Evolutionary conservation across 192 early-diverging fungal genomes (phyloP).

Genomic region (Phycomyces nitens): DNA sequence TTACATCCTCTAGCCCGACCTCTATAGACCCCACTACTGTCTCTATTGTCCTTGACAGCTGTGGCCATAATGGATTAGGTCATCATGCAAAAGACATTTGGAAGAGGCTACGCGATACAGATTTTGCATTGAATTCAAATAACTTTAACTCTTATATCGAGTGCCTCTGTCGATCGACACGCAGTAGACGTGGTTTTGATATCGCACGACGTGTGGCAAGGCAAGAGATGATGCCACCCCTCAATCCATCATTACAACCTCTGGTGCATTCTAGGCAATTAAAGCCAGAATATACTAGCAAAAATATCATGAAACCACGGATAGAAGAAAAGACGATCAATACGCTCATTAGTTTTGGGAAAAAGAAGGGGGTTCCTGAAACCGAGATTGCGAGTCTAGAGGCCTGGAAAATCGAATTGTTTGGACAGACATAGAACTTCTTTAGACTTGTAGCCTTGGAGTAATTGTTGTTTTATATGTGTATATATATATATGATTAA

Average conservation of each 20-base stretch:
- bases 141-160: constrained; percentile 44
- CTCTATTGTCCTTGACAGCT: constrained; percentile 39
- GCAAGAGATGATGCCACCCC: constrained; percentile 19
- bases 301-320: background rate
- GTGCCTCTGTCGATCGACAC: constrained; percentile 30
- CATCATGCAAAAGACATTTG: constrained; percentile 28
- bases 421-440: background rate
- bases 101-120: constrained; percentile 18
- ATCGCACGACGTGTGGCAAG: constrained; percentile 8
- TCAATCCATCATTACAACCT: background rate
- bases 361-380: constrained; percentile 14
- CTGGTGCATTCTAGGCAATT: background rate
- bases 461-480: too few relatives aligned
- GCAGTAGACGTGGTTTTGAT: constrained; percentile 14
- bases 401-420: constrained; percentile 4
- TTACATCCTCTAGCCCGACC: background rate
- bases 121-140: constrained; percentile 32
- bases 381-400: constrained; percentile 5
- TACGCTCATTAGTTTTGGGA: constrained; percentile 33
- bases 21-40: constrained; percentile 32
- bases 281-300: background rate
- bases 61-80: constrained; percentile 26
- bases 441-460: background rate
- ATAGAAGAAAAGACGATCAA: constrained; percentile 27
- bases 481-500: too few relatives aligned